Evolutionary conservation across 306 rosid species (phyloP), one percentile per base, ranked within the genome.

Genomic region (Corylus avellana): DNA sequence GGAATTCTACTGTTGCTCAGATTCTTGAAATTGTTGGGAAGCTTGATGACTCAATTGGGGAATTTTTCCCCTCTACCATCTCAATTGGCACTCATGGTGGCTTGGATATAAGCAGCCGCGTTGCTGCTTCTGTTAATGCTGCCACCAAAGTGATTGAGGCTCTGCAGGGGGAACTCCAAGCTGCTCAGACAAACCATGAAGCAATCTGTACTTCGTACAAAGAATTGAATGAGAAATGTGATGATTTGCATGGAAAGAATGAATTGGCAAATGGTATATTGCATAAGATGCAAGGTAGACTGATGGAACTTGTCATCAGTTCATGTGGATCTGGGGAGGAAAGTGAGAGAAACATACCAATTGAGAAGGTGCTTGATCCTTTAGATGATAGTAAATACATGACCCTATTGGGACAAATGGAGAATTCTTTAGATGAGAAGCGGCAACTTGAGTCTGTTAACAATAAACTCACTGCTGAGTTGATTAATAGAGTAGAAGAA

Each of bases 71-170:
- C 70, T 72, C 86, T 57, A 68, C 84, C 16, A 53, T 80, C 66
- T 70, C 80, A 67, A 77, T 72, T 67, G 78, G 75, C 37, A 1
- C 84, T 59, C 70, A 70, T 56, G 76, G 83, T 77, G 70, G 79
- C 51, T 76, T 67, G 72, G 82, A 84, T 59, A 35, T 83, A 72
- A 56, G 74, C 68, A 78, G 85, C 49, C 61, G 25, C 78, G 70
- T 90, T 47, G 85, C 82, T 61, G 85, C 87, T 84, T 91, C 94
- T 69, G 87, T 91, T 54, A 78, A 81, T 82, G 92, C 81, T 10
- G 91, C 94, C 68, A 77, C 80, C 71, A 85, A 86, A 86, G 77
- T 86, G 83, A 88, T 96, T 87, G 85, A 86, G 81, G 92, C 87
- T 78, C 76, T 93, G 84, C 87, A 51, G 84, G 83, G 79, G 78